Evolutionary conservation across 2,329 filamentous ascomycete species (phyloP).

Genomic region (Sporothrix mexicana): DNA sequence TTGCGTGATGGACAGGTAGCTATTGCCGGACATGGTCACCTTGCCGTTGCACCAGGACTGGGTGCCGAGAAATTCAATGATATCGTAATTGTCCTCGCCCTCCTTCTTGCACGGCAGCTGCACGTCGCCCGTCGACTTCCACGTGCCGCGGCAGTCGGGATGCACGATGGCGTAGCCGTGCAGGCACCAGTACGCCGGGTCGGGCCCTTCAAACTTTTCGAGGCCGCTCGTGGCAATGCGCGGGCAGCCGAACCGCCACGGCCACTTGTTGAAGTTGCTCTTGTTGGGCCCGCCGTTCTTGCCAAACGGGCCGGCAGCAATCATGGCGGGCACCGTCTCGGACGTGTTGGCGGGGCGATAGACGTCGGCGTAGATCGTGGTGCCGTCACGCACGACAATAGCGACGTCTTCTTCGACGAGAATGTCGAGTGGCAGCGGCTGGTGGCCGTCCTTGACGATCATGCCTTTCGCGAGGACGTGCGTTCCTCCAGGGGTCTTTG

Average conservation of each 20-base stretch:
- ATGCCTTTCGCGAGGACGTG: not conserved
- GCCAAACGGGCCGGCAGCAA: not conserved
- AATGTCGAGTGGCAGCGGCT: not conserved
- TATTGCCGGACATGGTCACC: conserved; percentile 1
- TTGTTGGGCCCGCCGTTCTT: conserved; percentile 3
- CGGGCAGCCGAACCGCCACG: not conserved
- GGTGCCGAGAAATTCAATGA: not conserved
- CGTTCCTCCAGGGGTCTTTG: not conserved
- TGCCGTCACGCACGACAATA: not conserved
- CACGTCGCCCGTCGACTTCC: not conserved
- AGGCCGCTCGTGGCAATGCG: not conserved
- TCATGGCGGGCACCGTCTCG: not conserved
- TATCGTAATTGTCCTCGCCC: conserved; percentile 5
- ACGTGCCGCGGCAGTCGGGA: not conserved
- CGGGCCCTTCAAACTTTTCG: not conserved
- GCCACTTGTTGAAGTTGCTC: conserved; percentile 5
- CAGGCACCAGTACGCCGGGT: conserved; percentile 37
- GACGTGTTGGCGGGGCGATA: not conserved
- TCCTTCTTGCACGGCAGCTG: not conserved
- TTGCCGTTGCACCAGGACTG: not conserved
- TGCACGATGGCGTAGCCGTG: not conserved
- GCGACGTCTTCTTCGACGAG: not conserved
- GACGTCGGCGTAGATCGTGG: not conserved
- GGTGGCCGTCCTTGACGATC: not conserved
- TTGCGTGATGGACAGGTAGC: not conserved